Evolutionary conservation across 1,139 yeast species (phyloP).

Genomic region (Candida tropicalis): DNA sequence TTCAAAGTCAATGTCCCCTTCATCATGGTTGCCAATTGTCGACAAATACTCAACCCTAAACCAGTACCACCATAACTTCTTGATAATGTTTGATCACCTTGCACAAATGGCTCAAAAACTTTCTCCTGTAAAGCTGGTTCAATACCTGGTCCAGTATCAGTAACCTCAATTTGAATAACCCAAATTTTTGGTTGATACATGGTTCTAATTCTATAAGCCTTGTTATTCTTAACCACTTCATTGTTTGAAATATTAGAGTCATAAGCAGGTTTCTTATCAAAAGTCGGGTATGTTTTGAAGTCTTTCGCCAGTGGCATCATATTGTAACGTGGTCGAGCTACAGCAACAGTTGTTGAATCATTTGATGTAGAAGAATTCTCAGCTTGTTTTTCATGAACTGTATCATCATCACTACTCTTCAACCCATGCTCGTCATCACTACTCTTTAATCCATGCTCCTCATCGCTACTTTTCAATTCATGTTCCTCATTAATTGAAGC

Average conservation of each 20-base stretch:
- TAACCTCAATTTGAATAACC: conserved; percentile 75
- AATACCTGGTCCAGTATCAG: conserved; percentile 93
- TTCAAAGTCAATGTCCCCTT: conserved; percentile 75
- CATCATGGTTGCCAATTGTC: conserved; percentile 89
- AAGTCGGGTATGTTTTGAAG: conserved; percentile 13
- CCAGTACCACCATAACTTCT: conserved; percentile 97
- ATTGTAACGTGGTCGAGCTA: conserved; percentile 8
- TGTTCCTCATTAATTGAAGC: conserved; percentile 4
- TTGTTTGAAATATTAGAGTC: conserved; percentile 12
- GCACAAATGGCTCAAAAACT: conserved; percentile 94
- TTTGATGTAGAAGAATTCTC: neutral
- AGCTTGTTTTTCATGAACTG: conserved; percentile 6
- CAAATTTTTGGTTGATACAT: conserved; percentile 49
- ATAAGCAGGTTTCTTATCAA: conserved; percentile 13
- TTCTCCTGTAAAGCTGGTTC: conserved; percentile 76
- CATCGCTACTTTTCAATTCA: neutral
- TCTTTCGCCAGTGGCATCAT: conserved; percentile 15
- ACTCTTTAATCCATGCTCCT: neutral
- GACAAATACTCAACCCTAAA: conserved; percentile 87
- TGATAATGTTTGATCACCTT: conserved; percentile 92
- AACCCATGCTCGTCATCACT: neutral
- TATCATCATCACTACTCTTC: conserved; percentile 3
- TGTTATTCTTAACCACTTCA: conserved; percentile 35
- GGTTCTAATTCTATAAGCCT: conserved; percentile 37
- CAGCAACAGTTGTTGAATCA: conserved; percentile 4